Evolutionary conservation across 768 basidiomycete species (phyloP), one percentile per base, ranked within the genome.

Genomic region (Suillus clintonianus): DNA sequence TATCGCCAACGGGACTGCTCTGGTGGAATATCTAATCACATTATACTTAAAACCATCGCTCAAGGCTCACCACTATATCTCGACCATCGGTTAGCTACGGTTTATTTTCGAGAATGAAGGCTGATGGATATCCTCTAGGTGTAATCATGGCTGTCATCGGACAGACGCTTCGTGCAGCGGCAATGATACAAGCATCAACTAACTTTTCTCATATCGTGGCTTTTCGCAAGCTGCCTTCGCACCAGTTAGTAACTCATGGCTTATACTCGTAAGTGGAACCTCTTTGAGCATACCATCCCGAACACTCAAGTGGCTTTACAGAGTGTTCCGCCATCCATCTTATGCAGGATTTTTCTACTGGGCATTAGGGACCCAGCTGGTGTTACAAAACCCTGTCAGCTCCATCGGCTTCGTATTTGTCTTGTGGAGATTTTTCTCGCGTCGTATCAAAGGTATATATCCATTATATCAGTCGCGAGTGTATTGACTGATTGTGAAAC

Each of bases 301-400:
- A 43, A 55, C 24, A 34, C 48, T 48, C 39, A 73, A 72, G 27
- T 74, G 67, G 42, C 57, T 53, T 32, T 13, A 15, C 68, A 94
- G 93, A 8, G 91, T 86, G 86, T 90, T 89, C 65, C 87, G 97
- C 15, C 97, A 99, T 77, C 97, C 97, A 13, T 97, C 97, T 0
- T 99, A 99, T 69, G 86, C 93, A 2, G 97, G 96, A 2, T 99
- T 98, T 81, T 97, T 92, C 76, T 99, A 97, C 75, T 99, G 97
- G 97, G 95, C 95, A 0, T 71, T 99, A 32, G 95, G 96, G 2
- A 97, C 95, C 0, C 97, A 99, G 74, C 77, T 99, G 42, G 85
- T 94, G 1, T 82, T 99, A 24, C 95, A 95, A 72, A 99, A 99
- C 72, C 86, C 91, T 0, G 36, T 95, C 17, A 87, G 88, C 15